A percentile compares a stretch with the other conserved stretches of the same genome.
These are phyloP conservation scores for Colletotrichum acutatum DNA, from an alignment of 2,329 filamentous ascomycete species.

Conservation along the genomic window DNA sequence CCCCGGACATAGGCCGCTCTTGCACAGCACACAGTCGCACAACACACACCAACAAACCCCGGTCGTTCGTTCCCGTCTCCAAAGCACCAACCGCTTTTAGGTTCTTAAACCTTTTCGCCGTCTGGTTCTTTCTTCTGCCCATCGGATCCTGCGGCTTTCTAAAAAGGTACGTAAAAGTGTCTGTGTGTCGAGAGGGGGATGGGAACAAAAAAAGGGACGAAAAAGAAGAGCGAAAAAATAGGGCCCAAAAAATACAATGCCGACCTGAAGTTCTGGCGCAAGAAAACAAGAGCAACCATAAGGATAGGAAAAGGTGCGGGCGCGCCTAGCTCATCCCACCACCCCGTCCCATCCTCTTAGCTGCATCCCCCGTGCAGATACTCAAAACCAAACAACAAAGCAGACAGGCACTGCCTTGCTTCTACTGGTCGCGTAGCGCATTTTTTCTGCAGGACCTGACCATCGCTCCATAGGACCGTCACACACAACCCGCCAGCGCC, in stretches of 20 bases:
- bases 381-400: constrained; percentile 28
- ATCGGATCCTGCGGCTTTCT: neutral
- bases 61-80: neutral
- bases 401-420: constrained; percentile 31
- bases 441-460: constrained; percentile 1
- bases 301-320: constrained; percentile 10
- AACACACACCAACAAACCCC: neutral
- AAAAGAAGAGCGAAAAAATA: neutral
- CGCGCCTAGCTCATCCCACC: constrained; percentile 31
- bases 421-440: constrained; percentile 25
- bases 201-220: neutral
- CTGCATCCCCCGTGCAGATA: constrained; percentile 27
- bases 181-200: neutral
- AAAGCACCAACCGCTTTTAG: neutral
- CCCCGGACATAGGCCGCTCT: neutral
- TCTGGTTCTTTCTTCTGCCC: constrained; percentile 12
- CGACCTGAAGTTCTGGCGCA: constrained; percentile 13
- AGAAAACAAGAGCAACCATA: neutral
- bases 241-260: neutral
- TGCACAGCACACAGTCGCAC: neutral
- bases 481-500: constrained; percentile 7
- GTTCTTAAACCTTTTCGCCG: constrained; percentile 4
- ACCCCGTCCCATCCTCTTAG: constrained; percentile 17
- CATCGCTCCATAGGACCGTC: constrained; percentile 4
- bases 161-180: constrained; percentile 1